These are phyloP conservation scores for Lathyrus oleraceus DNA, from an alignment of 306 rosid species.

Conservation along the genomic window DNA sequence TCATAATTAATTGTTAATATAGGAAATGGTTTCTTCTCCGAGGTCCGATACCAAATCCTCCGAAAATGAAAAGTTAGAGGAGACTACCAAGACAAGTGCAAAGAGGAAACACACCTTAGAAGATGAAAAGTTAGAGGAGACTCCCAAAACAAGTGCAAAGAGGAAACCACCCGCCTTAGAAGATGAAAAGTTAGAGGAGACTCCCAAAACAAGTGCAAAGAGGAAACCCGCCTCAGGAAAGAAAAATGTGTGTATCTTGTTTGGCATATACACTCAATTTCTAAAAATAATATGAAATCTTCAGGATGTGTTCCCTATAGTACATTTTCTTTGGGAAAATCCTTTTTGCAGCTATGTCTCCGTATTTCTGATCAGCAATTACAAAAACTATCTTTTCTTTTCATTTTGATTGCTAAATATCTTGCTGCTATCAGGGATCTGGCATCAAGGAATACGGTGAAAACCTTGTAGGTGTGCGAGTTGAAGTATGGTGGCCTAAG, in stretches of 20 bases:
- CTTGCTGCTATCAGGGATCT: slow-evolving; percentile 50
- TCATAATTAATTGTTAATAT: slow-evolving; percentile 28
- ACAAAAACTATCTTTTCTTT: slow-evolving; percentile 18
- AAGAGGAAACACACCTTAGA: slow-evolving; percentile 65
- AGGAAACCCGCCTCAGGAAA: slow-evolving; percentile 61
- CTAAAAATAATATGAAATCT: background rate
- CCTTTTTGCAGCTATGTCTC: slow-evolving; percentile 11
- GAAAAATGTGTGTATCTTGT: slow-evolving; percentile 51
- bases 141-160: slow-evolving; percentile 60
- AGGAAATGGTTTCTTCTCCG: slow-evolving; percentile 54
- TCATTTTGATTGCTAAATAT: slow-evolving; percentile 10
- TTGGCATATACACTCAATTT: background rate
- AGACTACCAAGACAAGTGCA: slow-evolving; percentile 53
- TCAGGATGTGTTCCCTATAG: background rate
- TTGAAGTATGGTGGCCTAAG: slow-evolving; percentile 88
- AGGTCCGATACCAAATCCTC: slow-evolving; percentile 50
- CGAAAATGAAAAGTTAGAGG: slow-evolving; percentile 49
- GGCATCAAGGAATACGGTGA: slow-evolving; percentile 49
- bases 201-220: slow-evolving; percentile 60
- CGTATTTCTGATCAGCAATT: slow-evolving; percentile 29
- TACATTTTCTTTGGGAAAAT: slow-evolving; percentile 15
- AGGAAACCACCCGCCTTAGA: slow-evolving; percentile 59
- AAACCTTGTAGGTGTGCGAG: slow-evolving; percentile 58
- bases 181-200: slow-evolving; percentile 48
- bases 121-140: slow-evolving; percentile 48